These are phyloP conservation scores for Trichothecium sympodiale DNA, from an alignment of 2,329 filamentous ascomycete species.

Conservation along the genomic window DNA sequence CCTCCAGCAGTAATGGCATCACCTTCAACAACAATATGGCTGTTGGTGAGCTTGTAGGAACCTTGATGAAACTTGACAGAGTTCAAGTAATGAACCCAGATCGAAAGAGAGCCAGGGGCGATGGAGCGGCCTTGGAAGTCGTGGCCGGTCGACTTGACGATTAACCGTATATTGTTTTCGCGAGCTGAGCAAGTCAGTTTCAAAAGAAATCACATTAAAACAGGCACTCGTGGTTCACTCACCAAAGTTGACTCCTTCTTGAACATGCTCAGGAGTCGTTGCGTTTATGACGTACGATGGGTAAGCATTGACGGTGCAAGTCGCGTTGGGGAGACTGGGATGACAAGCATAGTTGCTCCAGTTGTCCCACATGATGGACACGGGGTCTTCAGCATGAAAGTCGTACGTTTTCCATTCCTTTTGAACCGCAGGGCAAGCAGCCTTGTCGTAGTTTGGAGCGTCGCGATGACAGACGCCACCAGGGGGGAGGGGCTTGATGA, in stretches of 20 bases:
- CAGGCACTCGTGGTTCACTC: too few relatives aligned
- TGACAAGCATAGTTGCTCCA: slow-evolving; percentile 40
- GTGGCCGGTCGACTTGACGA: slow-evolving; percentile 29
- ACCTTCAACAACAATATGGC: slow-evolving; percentile 27
- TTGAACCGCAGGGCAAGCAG: slow-evolving; percentile 16
- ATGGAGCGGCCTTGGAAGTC: slow-evolving; percentile 33
- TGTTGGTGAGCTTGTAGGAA: slow-evolving; percentile 29
- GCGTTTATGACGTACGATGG: slow-evolving; percentile 25
- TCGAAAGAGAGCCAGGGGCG: slow-evolving; percentile 38
- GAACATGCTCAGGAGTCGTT: slow-evolving; percentile 20
- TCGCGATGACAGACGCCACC: slow-evolving; percentile 17
- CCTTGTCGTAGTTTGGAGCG: slow-evolving; percentile 13
- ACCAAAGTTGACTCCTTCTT: slow-evolving; percentile 31
- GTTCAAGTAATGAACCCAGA: slow-evolving; percentile 41
- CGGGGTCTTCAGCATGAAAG: slow-evolving; percentile 15
- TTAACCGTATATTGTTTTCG: slow-evolving; percentile 28
- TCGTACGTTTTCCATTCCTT: slow-evolving; percentile 17
- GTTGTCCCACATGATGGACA: slow-evolving; percentile 25
- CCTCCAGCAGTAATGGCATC: slow-evolving; percentile 41
- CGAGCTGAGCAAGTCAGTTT: slow-evolving; percentile 17
- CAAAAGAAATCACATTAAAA: too few relatives aligned
- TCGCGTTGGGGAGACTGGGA: slow-evolving; percentile 19
- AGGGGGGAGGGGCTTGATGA: slow-evolving; percentile 24
- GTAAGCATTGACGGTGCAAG: slow-evolving; percentile 23
- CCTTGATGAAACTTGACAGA: slow-evolving; percentile 23